Evolutionary conservation across 352 stramenopile species (phyloP), one percentile per base, ranked within the genome.

Genomic region (Phytophthora pistaciae): DNA sequence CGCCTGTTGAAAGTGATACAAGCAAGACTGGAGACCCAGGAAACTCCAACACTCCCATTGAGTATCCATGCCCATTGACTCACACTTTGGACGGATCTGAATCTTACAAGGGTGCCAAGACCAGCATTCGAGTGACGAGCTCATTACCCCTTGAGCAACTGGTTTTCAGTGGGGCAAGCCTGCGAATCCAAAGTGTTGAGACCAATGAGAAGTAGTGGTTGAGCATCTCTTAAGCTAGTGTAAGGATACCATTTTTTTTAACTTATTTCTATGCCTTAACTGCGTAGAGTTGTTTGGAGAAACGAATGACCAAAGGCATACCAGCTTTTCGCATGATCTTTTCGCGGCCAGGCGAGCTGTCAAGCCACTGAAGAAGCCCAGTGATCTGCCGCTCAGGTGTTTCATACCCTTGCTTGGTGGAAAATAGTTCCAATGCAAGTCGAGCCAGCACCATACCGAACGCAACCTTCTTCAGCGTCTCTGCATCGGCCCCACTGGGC

Each of bases 391-490:
- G 80, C 50, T 93, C 82, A 0, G 86, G 84, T 20, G 86, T 92
- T 72, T 95, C 88, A 57, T 90, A 95, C 27, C 87, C 80, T 3
- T 63, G 57, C 46, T 92, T 93, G 0, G 78, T 57, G 11, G 74
- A 72, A 23, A 95, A 94, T 5, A 95, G 60, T 20, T 93, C 86
- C 57, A 93, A 82, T 13, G 86, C 86, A n/a, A 95, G 61, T 23
- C 88, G 72, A 18, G 78, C 86, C 4, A 95, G 52, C 2, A 91
- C 29, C 78, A 95, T 84, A 16, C 72, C 75, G 58, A 95, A 95
- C 11, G 78, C 78, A 6, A 91, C 77, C 64, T 92, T 92, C 66
- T 93, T 93, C 36, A 93, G 59, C 25, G 78, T 88, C 68, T 95
- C 86, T 1, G 70, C 56, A 56, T 95, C 86, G 1, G 82, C 75